A percentile compares a stretch with the other conserved stretches of the same genome.
These are phyloP conservation scores for Eucalyptus victrix DNA, from an alignment of 345 rosid species.

Conservation along the genomic window DNA sequence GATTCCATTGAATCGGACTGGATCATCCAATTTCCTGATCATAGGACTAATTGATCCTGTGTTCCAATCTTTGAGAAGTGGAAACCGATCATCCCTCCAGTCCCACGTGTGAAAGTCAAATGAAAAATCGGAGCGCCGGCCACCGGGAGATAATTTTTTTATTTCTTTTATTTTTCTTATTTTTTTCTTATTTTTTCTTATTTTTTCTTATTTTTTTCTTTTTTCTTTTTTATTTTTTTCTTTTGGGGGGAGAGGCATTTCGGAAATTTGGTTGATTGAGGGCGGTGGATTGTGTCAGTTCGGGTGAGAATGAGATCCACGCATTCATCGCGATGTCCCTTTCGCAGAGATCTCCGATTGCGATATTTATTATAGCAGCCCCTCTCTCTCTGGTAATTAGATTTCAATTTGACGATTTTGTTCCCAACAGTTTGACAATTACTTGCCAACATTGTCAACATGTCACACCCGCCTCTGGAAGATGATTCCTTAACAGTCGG, in stretches of 20 bases:
- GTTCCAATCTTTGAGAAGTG: too few relatives aligned
- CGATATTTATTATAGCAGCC: not conserved
- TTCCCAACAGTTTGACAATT: not conserved
- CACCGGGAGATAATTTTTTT: not conserved
- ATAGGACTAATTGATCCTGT: too few relatives aligned
- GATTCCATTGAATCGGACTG: fast-evolving
- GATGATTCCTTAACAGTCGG: not conserved
- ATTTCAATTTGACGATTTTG: not conserved
- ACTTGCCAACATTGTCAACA: not conserved
- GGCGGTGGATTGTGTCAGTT: not conserved
- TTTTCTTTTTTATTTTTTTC: too few relatives aligned
- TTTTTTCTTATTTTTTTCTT: too few relatives aligned
- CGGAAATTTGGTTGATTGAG: not conserved
- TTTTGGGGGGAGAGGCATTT: not conserved
- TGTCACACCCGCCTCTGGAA: not conserved
- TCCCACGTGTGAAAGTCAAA: too few relatives aligned
- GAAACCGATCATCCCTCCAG: too few relatives aligned
- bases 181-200: too few relatives aligned
- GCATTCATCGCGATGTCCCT: conserved; percentile 37
- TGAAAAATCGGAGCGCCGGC: too few relatives aligned
- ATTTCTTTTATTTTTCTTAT: too few relatives aligned
- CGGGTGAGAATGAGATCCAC: conserved; percentile 36
- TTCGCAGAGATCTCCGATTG: conserved; percentile 50
- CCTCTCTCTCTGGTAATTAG: not conserved
- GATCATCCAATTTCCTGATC: fast-evolving